phyloP scores from a whole-genome alignment of 192 early-diverging fungal genomes.

The Blastocladiella britannica region DNA sequence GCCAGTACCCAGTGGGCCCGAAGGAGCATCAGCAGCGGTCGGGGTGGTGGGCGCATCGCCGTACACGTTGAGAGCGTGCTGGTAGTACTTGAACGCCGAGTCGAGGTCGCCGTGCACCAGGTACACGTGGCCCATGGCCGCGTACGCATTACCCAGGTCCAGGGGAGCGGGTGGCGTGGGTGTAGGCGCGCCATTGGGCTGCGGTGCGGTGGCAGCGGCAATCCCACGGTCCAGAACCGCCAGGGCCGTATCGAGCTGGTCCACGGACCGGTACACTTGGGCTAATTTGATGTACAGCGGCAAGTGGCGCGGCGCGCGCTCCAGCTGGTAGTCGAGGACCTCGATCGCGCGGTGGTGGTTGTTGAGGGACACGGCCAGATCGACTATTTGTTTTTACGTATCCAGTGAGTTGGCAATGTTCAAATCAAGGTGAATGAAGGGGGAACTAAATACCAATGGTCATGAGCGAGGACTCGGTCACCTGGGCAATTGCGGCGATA shows the following conservation, averaged over 20 bases:
- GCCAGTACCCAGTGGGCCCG: not conserved
- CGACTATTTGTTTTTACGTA: too few relatives aligned
- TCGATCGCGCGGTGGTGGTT: not conserved
- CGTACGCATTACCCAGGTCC: not conserved
- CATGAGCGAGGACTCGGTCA: not conserved
- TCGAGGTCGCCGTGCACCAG: conserved; percentile 90
- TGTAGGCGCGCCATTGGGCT: not conserved
- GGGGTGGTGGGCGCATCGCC: too few relatives aligned
- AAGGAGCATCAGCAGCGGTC: conserved; percentile 41
- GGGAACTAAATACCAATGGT: too few relatives aligned
- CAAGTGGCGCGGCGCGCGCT: not conserved
- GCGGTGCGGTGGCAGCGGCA: not conserved
- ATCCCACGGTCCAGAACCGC: not conserved
- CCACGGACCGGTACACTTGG: not conserved
- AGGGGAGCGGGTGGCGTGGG: not conserved
- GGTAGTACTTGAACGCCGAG: conserved; percentile 85
- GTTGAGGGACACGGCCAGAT: too few relatives aligned
- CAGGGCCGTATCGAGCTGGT: not conserved
- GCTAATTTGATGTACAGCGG: not conserved
- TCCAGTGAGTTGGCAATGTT: too few relatives aligned
- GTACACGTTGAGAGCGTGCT: conserved; percentile 73
- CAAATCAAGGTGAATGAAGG: too few relatives aligned
- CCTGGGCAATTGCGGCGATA: not conserved
- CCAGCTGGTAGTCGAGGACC: not conserved
- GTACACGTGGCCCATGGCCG: conserved; percentile 63